Base-by-base conservation (phyloP, 345 rosid species). In the Eucalyptus decipiens region DNA sequence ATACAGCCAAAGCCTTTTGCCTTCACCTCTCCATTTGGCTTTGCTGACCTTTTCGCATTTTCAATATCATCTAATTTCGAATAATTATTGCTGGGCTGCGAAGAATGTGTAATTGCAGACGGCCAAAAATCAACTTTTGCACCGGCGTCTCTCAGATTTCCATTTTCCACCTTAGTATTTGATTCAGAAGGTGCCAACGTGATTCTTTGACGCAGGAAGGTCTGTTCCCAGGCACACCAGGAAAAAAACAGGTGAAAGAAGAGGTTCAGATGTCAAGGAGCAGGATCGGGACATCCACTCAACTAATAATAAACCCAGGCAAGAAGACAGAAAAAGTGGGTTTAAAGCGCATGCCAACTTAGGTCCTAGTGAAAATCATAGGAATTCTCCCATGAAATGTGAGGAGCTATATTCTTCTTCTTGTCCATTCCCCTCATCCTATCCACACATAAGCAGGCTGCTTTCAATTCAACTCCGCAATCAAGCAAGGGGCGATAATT, bases 181-280 rank as follows among this genome's bases (percentile, higher is more conserved):
- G 17, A 76, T 76, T 24, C 92, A 89, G 95, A 89, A 90, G 99
- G 91, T 86, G 95, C 98, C 87, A 97, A 89, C 56, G 94, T 95
- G 86, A 93, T 95, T 95, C 95, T 97, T 91, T 97, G 98, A 50
- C 98, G 98, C 93, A 96, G 86, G 93, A 97, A 97, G 76, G 99
- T 97, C 99, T 97, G 89, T 6, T 76, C 43, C 85, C 83, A 8
- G 47, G 28, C 47, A 76, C 28, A 40, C 47, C 85, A 6, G 9
- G 85, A 6, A 40, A 76, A 76, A 76, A 21, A 76, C 40, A 76
- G 15, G 24, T 42, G 30, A 76, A 76, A 76, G 85, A 76, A 76
- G 47, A 76, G 47, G 47, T 76, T 76, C 85, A 76, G 85, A 40
- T 8, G 16, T 40, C 30, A 76, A 23, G 85, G 47, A 76, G 47